Percentiles rank a stretch among this genome's conserved stretches.
Evolutionary conservation across 2,329 filamentous ascomycete species (phyloP).

Genomic region (Nigrospora oryzae): DNA sequence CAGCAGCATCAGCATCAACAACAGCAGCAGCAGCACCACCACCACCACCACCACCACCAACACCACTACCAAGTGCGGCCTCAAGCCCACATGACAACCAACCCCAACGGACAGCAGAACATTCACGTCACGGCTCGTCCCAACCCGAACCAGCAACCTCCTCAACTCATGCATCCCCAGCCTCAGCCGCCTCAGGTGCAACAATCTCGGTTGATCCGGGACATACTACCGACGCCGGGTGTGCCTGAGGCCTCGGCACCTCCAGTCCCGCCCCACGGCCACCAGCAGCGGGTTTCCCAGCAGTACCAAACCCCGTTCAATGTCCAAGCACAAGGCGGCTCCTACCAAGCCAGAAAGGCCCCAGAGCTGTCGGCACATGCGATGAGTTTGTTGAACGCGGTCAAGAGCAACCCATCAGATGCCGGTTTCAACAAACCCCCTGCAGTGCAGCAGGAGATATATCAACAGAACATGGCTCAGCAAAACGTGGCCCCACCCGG

Average conservation of each 20-base stretch:
- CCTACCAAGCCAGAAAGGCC: constrained; percentile 4
- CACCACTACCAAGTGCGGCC: constrained; percentile 16
- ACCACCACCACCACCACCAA: not conserved
- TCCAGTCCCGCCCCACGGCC: not conserved
- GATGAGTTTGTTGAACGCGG: constrained; percentile 27
- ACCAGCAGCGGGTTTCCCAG: constrained; percentile 6
- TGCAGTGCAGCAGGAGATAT: not conserved
- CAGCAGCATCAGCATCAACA: not conserved
- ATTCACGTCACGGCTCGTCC: constrained; percentile 16
- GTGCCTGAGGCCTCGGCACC: constrained; percentile 14
- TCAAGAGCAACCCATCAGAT: constrained; percentile 25
- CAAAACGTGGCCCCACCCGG: not conserved
- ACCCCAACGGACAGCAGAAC: constrained; percentile 8
- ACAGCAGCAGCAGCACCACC: not conserved
- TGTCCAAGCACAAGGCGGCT: constrained; percentile 4
- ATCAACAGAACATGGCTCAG: not conserved
- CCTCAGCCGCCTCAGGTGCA: constrained; percentile 48
- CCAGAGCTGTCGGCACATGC: constrained; percentile 16
- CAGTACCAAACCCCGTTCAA: constrained; percentile 9
- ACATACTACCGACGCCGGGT: constrained; percentile 25
- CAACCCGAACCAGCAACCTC: constrained; percentile 15
- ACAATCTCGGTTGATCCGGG: constrained; percentile 37
- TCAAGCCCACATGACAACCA: constrained; percentile 13
- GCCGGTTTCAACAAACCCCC: constrained; percentile 1
- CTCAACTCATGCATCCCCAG: constrained; percentile 35